These are phyloP conservation scores for Globisporangium heterothallicum DNA, from an alignment of 352 stramenopile species.

Conservation along the genomic window DNA sequence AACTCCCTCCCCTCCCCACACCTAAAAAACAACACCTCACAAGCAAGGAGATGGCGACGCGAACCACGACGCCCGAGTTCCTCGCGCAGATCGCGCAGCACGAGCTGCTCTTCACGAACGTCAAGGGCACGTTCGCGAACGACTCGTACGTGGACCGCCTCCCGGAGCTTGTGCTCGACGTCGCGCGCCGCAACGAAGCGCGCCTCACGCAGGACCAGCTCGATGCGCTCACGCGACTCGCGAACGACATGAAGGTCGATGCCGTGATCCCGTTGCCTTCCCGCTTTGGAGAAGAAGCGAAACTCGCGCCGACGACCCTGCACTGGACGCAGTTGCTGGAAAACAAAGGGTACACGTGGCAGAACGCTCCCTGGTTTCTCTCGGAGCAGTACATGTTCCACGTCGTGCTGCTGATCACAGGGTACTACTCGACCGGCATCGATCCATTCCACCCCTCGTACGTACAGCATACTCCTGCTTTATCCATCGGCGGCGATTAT, in stretches of 20 bases:
- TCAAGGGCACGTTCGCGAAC: constrained; percentile 55
- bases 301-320: constrained; percentile 29
- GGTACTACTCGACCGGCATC: constrained; percentile 53
- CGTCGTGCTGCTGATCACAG: constrained; percentile 50
- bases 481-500: too few species aligned
- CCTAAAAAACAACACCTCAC: too few species aligned
- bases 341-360: constrained; percentile 53
- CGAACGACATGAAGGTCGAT: constrained; percentile 38
- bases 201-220: constrained; percentile 31
- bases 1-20: too few species aligned
- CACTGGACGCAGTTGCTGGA: constrained; percentile 45
- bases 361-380: constrained; percentile 70
- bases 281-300: constrained; percentile 26
- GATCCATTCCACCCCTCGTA: constrained; percentile 62
- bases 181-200: constrained; percentile 37
- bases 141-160: constrained; percentile 58
- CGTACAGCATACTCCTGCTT: too few species aligned
- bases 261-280: constrained; percentile 39
- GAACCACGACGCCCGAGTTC: constrained; percentile 33
- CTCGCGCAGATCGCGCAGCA: constrained; percentile 44
- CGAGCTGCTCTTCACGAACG: constrained; percentile 48
- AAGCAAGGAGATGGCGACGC: too few species aligned
- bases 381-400: constrained; percentile 76
- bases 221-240: constrained; percentile 32
- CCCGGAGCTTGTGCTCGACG: constrained; percentile 51